phyloP scores from a whole-genome alignment of 2,329 filamentous ascomycete genomes.

The Byssochlamys sp. region DNA sequence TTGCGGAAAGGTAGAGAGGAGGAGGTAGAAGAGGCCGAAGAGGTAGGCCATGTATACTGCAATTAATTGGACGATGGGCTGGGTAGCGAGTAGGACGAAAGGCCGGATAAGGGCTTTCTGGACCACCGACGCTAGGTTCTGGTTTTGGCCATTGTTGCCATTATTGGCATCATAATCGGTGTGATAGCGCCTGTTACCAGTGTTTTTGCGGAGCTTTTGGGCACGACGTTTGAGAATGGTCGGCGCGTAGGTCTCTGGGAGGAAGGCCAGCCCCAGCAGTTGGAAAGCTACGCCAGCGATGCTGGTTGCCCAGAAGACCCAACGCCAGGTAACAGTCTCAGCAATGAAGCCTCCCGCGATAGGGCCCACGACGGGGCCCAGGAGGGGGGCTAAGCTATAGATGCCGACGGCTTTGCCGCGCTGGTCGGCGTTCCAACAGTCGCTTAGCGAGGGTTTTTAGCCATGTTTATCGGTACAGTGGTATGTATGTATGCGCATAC shows the following conservation, averaged over 20 bases:
- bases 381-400: conserved; percentile 49
- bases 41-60: conserved; percentile 44
- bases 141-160: conserved; percentile 6
- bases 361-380: conserved; percentile 54
- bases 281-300: conserved; percentile 51
- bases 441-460: conserved; percentile 20
- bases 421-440: conserved; percentile 48
- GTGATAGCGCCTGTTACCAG: conserved; percentile 17
- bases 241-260: conserved; percentile 53
- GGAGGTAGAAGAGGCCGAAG: conserved; percentile 51
- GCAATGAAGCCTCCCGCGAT: conserved; percentile 53
- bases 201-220: conserved; percentile 27
- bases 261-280: conserved; percentile 46
- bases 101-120: conserved; percentile 40
- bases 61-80: conserved; percentile 47
- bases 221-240: conserved; percentile 50
- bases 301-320: conserved; percentile 56
- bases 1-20: conserved; percentile 46
- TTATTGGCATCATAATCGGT: conserved; percentile 11
- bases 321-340: conserved; percentile 53
- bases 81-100: conserved; percentile 41
- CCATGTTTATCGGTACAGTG: background rate
- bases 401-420: conserved; percentile 50
- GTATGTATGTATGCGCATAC: background rate
- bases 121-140: conserved; percentile 3